Conservation (phyloP, 2,329 filamentous ascomycete species). For the Hypocrella siamensis region DNA sequence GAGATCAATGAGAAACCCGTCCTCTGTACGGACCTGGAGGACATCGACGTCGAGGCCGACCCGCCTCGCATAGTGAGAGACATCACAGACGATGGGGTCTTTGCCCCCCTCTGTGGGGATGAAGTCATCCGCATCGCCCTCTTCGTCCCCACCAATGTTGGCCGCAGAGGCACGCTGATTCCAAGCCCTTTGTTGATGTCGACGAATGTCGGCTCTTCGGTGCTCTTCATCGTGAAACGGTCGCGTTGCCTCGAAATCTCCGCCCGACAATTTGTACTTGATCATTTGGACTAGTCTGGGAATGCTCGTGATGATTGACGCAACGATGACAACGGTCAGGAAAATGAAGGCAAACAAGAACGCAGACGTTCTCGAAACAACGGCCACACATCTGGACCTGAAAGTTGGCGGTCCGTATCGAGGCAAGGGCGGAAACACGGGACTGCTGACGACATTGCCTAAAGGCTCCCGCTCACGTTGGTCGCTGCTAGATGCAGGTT, state of each 20-base stretch:
- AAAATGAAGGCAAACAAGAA: slow-evolving; percentile 68
- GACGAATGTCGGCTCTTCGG: slow-evolving; percentile 38
- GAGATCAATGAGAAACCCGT: slow-evolving; percentile 77
- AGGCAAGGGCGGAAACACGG: slow-evolving; percentile 72
- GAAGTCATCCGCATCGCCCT: slow-evolving; percentile 38
- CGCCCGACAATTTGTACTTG: slow-evolving; percentile 38
- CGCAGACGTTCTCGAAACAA: slow-evolving; percentile 49
- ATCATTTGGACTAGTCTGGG: slow-evolving; percentile 31
- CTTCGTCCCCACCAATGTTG: slow-evolving; percentile 22
- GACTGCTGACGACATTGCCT: slow-evolving; percentile 40
- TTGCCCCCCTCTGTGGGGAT: slow-evolving; percentile 63
- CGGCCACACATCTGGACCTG: slow-evolving; percentile 48
- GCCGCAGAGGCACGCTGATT: slow-evolving; percentile 23
- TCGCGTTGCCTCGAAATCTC: slow-evolving; percentile 41
- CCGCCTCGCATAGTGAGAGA: slow-evolving; percentile 71
- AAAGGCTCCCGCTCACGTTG: not conserved
- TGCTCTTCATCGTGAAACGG: slow-evolving; percentile 63
- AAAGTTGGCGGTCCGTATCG: slow-evolving; percentile 62
- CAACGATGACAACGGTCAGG: slow-evolving; percentile 58
- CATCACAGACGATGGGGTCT: slow-evolving; percentile 64
- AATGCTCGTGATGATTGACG: slow-evolving; percentile 54
- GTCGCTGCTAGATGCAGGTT: not conserved
- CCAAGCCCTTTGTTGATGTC: slow-evolving; percentile 49
- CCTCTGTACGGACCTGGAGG: slow-evolving; percentile 78
- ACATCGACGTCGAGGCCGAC: slow-evolving; percentile 77